Percentiles rank a stretch among this genome's conserved stretches.
These are phyloP conservation scores for Aureobasidium subglaciale DNA, from an alignment of 2,329 filamentous ascomycete species.

Conservation along the genomic window DNA sequence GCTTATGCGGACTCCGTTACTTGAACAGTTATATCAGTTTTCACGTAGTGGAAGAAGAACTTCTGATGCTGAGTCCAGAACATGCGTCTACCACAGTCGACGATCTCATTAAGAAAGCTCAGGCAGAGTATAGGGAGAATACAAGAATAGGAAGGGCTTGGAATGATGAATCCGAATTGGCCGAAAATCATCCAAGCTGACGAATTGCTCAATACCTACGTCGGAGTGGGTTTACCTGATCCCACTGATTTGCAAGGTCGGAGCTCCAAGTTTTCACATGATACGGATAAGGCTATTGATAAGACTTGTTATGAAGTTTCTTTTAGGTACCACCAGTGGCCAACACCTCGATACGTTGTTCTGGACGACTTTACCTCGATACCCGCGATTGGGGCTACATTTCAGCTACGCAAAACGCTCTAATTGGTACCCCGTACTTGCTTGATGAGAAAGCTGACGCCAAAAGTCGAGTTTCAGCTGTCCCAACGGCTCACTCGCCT, in stretches of 20 bases:
- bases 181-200: too few relatives aligned
- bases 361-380: too few relatives aligned
- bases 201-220: too few relatives aligned
- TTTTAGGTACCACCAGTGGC: too few relatives aligned
- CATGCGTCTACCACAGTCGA: neutral
- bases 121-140: neutral
- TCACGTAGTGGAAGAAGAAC: neutral
- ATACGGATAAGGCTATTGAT: too few relatives aligned
- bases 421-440: neutral
- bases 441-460: neutral
- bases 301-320: too few relatives aligned
- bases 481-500: neutral
- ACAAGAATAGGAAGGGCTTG: neutral
- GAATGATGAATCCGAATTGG: too few relatives aligned
- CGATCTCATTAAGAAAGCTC: neutral
- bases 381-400: neutral
- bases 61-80: neutral
- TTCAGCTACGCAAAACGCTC: neutral
- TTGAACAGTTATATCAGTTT: neutral
- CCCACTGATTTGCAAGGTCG: too few relatives aligned
- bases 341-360: too few relatives aligned
- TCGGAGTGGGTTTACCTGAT: too few relatives aligned
- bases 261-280: too few relatives aligned
- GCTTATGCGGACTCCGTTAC: neutral
- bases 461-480: conserved; percentile 3